phyloP scores from a whole-genome alignment of 2,329 filamentous ascomycete species.

The Curvularia verruculosa region DNA sequence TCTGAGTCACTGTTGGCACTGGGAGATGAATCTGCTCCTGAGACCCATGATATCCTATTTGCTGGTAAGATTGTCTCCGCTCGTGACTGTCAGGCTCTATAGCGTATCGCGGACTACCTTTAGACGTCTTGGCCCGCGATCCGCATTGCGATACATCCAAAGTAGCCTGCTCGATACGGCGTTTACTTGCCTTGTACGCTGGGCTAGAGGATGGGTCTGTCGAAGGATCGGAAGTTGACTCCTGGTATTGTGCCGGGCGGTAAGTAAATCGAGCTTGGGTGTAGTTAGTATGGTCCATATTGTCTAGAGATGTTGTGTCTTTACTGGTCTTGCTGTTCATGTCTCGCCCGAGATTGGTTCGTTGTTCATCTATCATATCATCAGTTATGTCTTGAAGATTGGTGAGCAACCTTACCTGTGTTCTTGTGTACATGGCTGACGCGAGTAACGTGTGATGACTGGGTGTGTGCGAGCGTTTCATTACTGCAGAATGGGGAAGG shows the following conservation, averaged over 20 bases:
- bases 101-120: neutral
- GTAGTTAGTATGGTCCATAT: constrained; percentile 3
- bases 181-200: constrained; percentile 46
- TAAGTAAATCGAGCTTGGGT: constrained; percentile 32
- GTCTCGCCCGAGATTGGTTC: constrained; percentile 2
- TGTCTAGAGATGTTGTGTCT: neutral
- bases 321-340: constrained; percentile 16
- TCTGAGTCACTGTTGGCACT: neutral
- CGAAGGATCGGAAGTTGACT: constrained; percentile 41
- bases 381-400: neutral
- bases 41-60: neutral
- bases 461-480: constrained; percentile 10
- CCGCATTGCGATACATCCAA: neutral
- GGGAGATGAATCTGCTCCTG: neutral
- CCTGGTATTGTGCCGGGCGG: constrained; percentile 19
- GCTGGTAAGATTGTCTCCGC: constrained; percentile 1
- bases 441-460: constrained; percentile 6
- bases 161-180: constrained; percentile 23
- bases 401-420: neutral
- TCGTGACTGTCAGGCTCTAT: neutral
- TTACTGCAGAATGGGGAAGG: constrained; percentile 17
- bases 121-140: neutral
- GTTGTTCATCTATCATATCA: constrained; percentile 10
- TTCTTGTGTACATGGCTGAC: neutral
- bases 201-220: constrained; percentile 49